Percentiles rank a stretch among this genome's conserved stretches.
These are phyloP conservation scores for Aspergillus versicolor DNA, from an alignment of 2,329 filamentous ascomycete genomes.

Conservation along the genomic window DNA sequence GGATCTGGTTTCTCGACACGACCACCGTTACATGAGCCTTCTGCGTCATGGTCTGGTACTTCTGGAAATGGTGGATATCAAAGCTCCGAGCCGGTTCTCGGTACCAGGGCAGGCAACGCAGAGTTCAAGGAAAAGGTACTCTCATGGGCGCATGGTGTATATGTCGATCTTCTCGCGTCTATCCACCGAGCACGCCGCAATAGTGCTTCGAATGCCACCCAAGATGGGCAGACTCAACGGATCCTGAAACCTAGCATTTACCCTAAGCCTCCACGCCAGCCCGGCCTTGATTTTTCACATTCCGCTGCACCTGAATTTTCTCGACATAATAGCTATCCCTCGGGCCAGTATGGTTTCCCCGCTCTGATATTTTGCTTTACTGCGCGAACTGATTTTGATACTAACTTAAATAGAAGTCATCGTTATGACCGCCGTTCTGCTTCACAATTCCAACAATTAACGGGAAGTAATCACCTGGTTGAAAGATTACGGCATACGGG, in stretches of 20 bases:
- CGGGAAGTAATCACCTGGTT: slow-evolving; percentile 28
- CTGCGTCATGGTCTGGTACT: slow-evolving; percentile 26
- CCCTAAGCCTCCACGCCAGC: slow-evolving; percentile 60
- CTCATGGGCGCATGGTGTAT: slow-evolving; percentile 69
- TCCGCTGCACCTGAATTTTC: slow-evolving; percentile 23
- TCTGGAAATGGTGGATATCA: slow-evolving; percentile 24
- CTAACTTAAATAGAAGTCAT: slow-evolving; percentile 13
- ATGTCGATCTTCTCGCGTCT: slow-evolving; percentile 67
- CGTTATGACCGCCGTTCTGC: slow-evolving; percentile 27
- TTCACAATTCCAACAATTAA: slow-evolving; percentile 25
- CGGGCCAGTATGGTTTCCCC: slow-evolving; percentile 35
- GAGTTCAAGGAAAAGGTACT: slow-evolving; percentile 69
- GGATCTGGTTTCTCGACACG: slow-evolving; percentile 22
- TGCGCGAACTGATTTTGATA: neutral
- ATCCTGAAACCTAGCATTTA: slow-evolving; percentile 58
- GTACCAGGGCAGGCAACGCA: slow-evolving; percentile 35
- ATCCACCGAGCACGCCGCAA: slow-evolving; percentile 56
- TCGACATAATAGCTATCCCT: slow-evolving; percentile 38
- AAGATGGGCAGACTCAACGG: slow-evolving; percentile 43
- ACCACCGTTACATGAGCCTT: slow-evolving; percentile 22
- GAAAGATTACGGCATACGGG: slow-evolving; percentile 34
- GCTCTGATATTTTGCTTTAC: slow-evolving; percentile 9
- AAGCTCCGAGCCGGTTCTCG: slow-evolving; percentile 18
- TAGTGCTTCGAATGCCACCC: slow-evolving; percentile 47
- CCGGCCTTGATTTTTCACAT: slow-evolving; percentile 51